Evolutionary conservation across 495 filamentous ascomycete species (phyloP).

Genomic region (Thozetella sp.): DNA sequence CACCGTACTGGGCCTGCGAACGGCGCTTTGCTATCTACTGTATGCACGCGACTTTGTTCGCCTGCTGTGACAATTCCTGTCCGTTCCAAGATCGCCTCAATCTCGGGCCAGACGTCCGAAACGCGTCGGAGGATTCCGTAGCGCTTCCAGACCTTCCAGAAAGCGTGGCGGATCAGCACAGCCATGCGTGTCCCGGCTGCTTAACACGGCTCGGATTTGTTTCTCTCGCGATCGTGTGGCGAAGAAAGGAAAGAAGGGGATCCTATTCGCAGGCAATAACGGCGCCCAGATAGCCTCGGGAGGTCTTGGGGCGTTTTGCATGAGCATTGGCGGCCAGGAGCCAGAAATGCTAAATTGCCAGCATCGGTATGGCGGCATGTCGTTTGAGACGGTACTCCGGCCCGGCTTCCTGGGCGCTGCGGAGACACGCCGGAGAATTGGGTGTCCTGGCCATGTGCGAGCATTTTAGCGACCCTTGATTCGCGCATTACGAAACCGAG

Average conservation of each 20-base stretch:
- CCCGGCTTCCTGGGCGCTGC: slow-evolving; percentile 18
- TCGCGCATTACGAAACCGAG: slow-evolving; percentile 7
- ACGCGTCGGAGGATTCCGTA: background rate
- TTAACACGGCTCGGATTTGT: background rate
- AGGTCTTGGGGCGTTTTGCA: background rate
- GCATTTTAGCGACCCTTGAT: slow-evolving; percentile 5
- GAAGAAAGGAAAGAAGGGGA: background rate
- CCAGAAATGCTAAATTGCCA: slow-evolving; percentile 5
- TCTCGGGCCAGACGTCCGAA: background rate
- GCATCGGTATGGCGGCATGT: slow-evolving; percentile 11
- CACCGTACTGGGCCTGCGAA: no score
- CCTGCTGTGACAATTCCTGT: background rate
- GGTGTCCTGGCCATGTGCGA: slow-evolving; percentile 4
- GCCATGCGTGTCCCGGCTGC: background rate
- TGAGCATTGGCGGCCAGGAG: slow-evolving; percentile 3
- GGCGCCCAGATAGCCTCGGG: background rate
- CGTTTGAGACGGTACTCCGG: slow-evolving; percentile 18
- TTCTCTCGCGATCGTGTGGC: background rate
- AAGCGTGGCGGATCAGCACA: background rate
- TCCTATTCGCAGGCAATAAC: no score
- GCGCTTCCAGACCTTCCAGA: background rate
- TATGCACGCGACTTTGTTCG: no score
- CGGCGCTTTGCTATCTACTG: no score
- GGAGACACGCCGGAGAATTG: slow-evolving; percentile 8
- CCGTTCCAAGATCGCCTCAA: background rate